Conservation (phyloP, 257 asterid genomes). For the Penstemon barbatus region DNA sequence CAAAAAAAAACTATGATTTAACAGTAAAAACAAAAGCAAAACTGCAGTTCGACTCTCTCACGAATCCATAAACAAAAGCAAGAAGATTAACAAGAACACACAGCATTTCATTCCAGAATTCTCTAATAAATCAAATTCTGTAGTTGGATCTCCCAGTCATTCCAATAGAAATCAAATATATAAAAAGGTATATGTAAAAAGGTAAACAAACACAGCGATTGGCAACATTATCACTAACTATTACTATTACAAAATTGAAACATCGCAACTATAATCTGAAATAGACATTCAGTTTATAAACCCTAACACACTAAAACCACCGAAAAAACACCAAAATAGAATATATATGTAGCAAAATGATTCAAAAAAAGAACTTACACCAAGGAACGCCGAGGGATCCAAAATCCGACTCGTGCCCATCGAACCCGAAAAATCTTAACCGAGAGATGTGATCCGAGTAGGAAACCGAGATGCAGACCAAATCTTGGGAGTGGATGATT, state of each 20-base stretch:
- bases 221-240: not conserved
- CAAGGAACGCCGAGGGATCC: slow-evolving; percentile 98
- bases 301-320: slow-evolving; percentile 17
- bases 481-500: slow-evolving; percentile 59
- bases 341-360: not conserved
- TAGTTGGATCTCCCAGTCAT: slow-evolving; percentile 23
- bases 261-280: slow-evolving; percentile 2
- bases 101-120: slow-evolving; percentile 8
- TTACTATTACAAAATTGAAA: slow-evolving; percentile 1
- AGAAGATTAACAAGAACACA: not conserved
- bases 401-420: slow-evolving; percentile 77
- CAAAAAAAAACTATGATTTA: slow-evolving; percentile 16
- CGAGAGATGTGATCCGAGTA: slow-evolving; percentile 72
- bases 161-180: not conserved
- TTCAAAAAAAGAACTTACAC: slow-evolving; percentile 58
- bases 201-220: not conserved
- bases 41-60: slow-evolving; percentile 6
- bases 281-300: not conserved
- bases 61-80: not conserved
- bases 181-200: not conserved
- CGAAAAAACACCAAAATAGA: slow-evolving; percentile 50
- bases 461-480: slow-evolving; percentile 84
- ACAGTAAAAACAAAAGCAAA: not conserved
- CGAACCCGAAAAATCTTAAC: slow-evolving; percentile 76
- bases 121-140: not conserved